Evolutionary conservation across 371 early-diverging fungal species (phyloP).

Genomic region (Apophysomyces trapeziformis): DNA sequence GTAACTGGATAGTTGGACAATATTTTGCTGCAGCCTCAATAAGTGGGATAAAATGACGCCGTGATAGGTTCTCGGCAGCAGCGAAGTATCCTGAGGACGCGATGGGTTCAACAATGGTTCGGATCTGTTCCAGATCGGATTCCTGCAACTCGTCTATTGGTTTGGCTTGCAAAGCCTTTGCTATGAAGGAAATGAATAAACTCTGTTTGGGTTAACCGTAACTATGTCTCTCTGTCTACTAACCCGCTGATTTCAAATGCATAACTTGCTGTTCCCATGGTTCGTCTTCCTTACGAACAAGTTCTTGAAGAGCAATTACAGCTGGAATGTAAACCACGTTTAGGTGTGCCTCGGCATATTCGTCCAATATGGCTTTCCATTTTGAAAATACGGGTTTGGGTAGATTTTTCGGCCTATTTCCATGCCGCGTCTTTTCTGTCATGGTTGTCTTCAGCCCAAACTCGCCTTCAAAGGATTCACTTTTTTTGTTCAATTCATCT

Average conservation of each 20-base stretch:
- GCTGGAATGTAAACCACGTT: constrained; percentile 21
- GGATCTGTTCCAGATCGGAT: constrained; percentile 26
- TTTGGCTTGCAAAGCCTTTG: not conserved
- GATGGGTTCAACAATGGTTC: constrained; percentile 37
- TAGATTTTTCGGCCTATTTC: constrained; percentile 35
- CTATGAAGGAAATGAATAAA: not conserved
- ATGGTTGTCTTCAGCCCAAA: not conserved
- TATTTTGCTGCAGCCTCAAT: constrained; percentile 35
- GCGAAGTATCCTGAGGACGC: constrained; percentile 47
- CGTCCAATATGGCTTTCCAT: constrained; percentile 28
- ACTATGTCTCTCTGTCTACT: not conserved
- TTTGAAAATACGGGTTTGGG: constrained; percentile 32
- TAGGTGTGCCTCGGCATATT: constrained; percentile 1
- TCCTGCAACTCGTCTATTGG: not conserved
- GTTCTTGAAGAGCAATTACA: constrained; percentile 22
- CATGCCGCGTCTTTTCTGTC: constrained; percentile 32
- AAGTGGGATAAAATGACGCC: constrained; percentile 50
- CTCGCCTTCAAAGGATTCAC: too few species aligned
- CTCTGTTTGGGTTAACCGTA: too few species aligned
- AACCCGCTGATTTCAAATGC: constrained; percentile 40
- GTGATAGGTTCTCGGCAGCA: constrained; percentile 44
- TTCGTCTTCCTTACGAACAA: constrained; percentile 23
- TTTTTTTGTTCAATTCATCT: too few species aligned
- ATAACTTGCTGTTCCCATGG: constrained; percentile 40
- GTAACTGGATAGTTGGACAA: constrained; percentile 11